These are phyloP conservation scores for Colletotrichum musae DNA, from an alignment of 2,329 filamentous ascomycete genomes.

Conservation along the genomic window DNA sequence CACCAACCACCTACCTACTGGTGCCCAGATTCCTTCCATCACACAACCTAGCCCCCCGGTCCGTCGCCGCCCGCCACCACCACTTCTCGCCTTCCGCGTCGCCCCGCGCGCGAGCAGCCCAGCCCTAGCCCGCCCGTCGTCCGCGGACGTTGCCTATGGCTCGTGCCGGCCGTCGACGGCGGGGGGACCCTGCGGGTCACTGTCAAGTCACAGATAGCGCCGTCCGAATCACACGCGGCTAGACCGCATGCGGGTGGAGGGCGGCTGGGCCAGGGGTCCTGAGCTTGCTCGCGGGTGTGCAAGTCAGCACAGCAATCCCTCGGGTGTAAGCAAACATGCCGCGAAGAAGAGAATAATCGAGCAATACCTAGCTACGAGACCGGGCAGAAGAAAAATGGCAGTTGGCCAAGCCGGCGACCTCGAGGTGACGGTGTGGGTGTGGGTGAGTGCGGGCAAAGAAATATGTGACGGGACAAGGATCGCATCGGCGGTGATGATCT, in stretches of 20 bases:
- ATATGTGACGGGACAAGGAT: constrained; percentile 32
- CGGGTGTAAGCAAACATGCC: background rate
- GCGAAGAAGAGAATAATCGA: background rate
- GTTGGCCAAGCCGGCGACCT: constrained; percentile 11
- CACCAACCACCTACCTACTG: constrained; percentile 17
- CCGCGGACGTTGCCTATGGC: constrained; percentile 29
- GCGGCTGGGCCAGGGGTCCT: constrained; percentile 34
- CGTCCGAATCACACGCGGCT: constrained; percentile 40
- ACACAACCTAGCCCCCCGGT: constrained; percentile 14
- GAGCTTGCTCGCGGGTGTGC: constrained; percentile 4
- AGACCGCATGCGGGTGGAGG: constrained; percentile 35
- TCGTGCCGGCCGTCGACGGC: constrained; percentile 38
- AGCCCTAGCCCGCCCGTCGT: constrained; percentile 29
- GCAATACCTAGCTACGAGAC: constrained; percentile 2
- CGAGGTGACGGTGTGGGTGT: constrained; percentile 9
- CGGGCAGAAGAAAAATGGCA: background rate
- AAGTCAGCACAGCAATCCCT: constrained; percentile 20
- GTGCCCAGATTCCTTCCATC: constrained; percentile 19
- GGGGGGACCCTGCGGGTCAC: constrained; percentile 26
- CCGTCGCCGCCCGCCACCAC: constrained; percentile 18
- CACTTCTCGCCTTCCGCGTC: constrained; percentile 22
- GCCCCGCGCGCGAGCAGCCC: constrained; percentile 22
- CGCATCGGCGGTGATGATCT: constrained; percentile 38
- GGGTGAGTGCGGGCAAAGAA: constrained; percentile 7
- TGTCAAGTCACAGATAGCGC: constrained; percentile 41